Percentiles rank a stretch among this genome's conserved stretches.
Conservation (phyloP, 768 basidiomycete genomes). For the Rhodocollybia butyracea region DNA sequence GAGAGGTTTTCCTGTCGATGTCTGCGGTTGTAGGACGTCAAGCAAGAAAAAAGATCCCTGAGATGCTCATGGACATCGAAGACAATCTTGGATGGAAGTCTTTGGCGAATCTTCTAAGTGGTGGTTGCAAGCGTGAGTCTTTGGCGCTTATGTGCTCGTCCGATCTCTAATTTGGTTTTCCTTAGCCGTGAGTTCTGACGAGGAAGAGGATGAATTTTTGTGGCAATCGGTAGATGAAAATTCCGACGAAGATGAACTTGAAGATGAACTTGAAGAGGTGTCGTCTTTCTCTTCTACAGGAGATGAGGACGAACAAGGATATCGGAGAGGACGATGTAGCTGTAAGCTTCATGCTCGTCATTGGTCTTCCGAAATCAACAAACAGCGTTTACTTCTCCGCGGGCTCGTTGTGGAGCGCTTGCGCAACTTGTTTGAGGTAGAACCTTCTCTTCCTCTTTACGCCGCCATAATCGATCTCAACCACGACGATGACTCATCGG, state of each 20-base stretch:
- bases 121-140: constrained; percentile 43
- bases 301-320: neutral
- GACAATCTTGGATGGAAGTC: constrained; percentile 44
- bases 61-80: constrained; percentile 62
- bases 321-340: constrained; percentile 17
- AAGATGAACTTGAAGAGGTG: constrained; percentile 11
- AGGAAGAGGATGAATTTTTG: neutral
- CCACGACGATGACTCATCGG: neutral
- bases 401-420: constrained; percentile 28
- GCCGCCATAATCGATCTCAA: constrained; percentile 25
- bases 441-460: constrained; percentile 31
- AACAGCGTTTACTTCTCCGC: constrained; percentile 36
- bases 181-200: neutral
- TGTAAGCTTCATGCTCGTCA: constrained; percentile 31
- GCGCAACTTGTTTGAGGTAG: constrained; percentile 27
- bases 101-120: constrained; percentile 50
- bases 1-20: constrained; percentile 61
- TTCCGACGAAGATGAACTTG: neutral
- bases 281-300: constrained; percentile 13
- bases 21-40: constrained; percentile 33
- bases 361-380: constrained; percentile 29
- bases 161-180: neutral
- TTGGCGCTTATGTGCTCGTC: neutral
- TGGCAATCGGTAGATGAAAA: neutral
- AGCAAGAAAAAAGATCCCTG: constrained; percentile 32